These are phyloP conservation scores for Helenozyma baotianmanensis DNA, from an alignment of 805 yeast genomes.

Conservation along the genomic window DNA sequence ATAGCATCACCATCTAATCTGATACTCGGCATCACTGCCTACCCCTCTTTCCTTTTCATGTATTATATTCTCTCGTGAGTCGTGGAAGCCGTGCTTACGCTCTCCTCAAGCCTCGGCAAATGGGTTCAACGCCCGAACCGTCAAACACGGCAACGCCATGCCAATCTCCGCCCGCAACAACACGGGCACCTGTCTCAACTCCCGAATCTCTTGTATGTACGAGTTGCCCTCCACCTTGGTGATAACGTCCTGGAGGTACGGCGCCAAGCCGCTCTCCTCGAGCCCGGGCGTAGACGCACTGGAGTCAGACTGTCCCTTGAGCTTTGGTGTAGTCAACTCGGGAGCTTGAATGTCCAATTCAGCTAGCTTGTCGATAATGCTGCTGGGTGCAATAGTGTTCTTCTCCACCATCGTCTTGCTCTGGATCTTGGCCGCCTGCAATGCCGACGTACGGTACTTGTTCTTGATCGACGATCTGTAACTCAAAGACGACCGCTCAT, in stretches of 20 bases:
- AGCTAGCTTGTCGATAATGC: conserved; percentile 45
- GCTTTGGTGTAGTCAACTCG: conserved; percentile 23
- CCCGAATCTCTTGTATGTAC: conserved; percentile 76
- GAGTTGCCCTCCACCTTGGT: conserved; percentile 58
- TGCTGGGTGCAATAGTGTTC: conserved; percentile 31
- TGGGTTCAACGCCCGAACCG: conserved; percentile 89
- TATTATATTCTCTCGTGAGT: too few relatives aligned
- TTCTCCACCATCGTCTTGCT: conserved; percentile 28
- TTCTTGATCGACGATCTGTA: conserved; percentile 76
- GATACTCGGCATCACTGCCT: too few relatives aligned
- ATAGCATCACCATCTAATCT: too few relatives aligned
- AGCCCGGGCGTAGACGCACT: conserved; percentile 13
- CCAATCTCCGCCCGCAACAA: conserved; percentile 88
- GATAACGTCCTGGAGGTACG: conserved; percentile 53
- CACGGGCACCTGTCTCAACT: conserved; percentile 75
- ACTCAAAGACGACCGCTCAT: conserved; percentile 73
- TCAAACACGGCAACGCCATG: conserved; percentile 91
- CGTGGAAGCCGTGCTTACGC: too few relatives aligned
- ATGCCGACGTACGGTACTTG: conserved; percentile 66
- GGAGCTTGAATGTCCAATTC: conserved; percentile 51
- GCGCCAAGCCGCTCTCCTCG: conserved; percentile 39
- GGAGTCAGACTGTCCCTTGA: too few relatives aligned
- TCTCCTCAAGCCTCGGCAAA: conserved; percentile 40
- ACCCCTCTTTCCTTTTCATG: too few relatives aligned
- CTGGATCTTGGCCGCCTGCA: conserved; percentile 65